Base-by-base conservation (phyloP, 352 stramenopile genomes). In the Pythium grandisporangium region DNA sequence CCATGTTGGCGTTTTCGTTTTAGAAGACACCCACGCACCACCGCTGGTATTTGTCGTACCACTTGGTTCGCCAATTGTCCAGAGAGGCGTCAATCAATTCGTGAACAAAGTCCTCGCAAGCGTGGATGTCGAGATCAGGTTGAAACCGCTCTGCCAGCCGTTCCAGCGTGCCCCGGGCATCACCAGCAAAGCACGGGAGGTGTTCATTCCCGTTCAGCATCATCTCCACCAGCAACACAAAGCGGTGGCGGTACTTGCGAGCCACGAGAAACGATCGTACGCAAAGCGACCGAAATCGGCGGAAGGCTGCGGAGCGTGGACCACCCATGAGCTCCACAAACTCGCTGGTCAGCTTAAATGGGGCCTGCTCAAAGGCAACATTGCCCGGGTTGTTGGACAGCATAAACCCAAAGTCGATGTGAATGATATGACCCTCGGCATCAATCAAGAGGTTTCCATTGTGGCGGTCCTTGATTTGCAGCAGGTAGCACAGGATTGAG, bases 391-490 rank as follows among this genome's bases (percentile, higher is more conserved):
- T 88, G 39, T 88, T 96, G 23, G 93, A 72, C 49, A 99, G 83
- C 56, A 97, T 95, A 66, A 98, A 98, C 25, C 80, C 83, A 59
- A 95, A 96, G 63, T 99, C 95, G 50, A 99, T 98, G 59, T 99
- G 95, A 42, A 98, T 95, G 45, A 98, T 72, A 57, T 97, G 93
- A 8, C 95, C 95, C 49, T 95, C 87, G 22, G 95, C 96, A 51
- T 98, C 89, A 2, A 99, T 53, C 34, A 99, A 55, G 53, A 99
- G 95, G 58, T 99, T 99, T 41, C 95, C 95, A 61, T 99, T 99
- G 69, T 99, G 95, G 12, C 95, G 71, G 56, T 99, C 95, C 69
- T 99, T 99, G 53, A 99, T 83, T 73, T 98, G 93, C 36, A 99
- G 76, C 19, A 99, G 51, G 61, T 97, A 98, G 57, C 86, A 97